Conservation (phyloP, 306 rosid genomes). For the Castanea mollissima region DNA sequence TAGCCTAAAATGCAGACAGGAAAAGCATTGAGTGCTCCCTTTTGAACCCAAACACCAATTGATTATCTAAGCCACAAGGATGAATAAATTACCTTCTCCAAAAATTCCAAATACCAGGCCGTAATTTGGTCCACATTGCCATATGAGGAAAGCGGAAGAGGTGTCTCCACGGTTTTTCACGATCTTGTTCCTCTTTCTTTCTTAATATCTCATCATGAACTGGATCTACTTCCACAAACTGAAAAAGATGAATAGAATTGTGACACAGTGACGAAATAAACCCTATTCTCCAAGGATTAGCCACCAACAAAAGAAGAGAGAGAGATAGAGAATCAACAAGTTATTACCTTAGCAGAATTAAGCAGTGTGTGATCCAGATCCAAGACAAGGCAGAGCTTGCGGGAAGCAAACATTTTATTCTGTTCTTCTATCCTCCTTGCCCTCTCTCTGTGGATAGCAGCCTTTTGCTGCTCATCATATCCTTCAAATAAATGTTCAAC, state of each 20-base stretch:
- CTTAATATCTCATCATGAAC: constrained; percentile 89
- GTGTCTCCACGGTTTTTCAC: constrained; percentile 73
- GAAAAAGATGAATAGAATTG: constrained; percentile 33
- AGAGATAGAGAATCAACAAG: constrained; percentile 20
- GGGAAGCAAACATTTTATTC: constrained; percentile 87
- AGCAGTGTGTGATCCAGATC: constrained; percentile 98
- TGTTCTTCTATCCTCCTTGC: constrained; percentile 89
- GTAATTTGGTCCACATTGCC: constrained; percentile 99
- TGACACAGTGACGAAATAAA: constrained; percentile 19
- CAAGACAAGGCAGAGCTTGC: constrained; percentile 91
- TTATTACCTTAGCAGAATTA: constrained; percentile 94
- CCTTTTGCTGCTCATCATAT: constrained; percentile 86
- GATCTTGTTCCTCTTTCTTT: constrained; percentile 88
- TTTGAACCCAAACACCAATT: constrained; percentile 17
- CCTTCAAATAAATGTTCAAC: constrained; percentile 87
- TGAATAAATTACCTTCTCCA: constrained; percentile 72
- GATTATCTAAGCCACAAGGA: constrained; percentile 6
- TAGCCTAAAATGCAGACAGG: constrained; percentile 61
- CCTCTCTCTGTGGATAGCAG: constrained; percentile 96
- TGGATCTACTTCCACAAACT: constrained; percentile 96
- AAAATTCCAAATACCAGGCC: constrained; percentile 96
- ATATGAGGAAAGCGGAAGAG: constrained; percentile 92
- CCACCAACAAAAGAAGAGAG: background rate
- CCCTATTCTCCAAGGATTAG: background rate
- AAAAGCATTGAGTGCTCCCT: constrained; percentile 14